Conservation (phyloP, 345 rosid species). For the Rhodomyrtus tomentosa region DNA sequence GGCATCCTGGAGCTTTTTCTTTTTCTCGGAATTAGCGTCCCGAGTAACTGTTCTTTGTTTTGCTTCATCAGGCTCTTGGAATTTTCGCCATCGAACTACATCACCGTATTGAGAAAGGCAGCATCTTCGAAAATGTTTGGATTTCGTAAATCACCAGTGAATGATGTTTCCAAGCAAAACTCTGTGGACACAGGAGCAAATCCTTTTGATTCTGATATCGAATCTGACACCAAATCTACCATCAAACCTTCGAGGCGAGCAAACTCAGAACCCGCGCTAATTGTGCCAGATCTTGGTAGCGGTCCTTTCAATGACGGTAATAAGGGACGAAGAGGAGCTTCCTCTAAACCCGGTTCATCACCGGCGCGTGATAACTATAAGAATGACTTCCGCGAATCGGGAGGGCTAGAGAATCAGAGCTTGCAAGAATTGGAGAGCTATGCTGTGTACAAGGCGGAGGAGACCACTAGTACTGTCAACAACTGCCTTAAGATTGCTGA, state of each 20-base stretch:
- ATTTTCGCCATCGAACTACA: neutral
- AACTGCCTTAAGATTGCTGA: conserved; percentile 79
- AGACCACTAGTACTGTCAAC: conserved; percentile 62
- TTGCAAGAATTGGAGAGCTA: conserved; percentile 78
- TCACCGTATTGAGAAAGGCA: neutral
- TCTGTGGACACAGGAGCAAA: neutral
- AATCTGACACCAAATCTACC: conserved; percentile 7
- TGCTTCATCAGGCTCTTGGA: neutral
- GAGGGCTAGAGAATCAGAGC: conserved; percentile 68
- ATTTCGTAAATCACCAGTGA: neutral
- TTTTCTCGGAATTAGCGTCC: neutral
- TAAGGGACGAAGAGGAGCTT: conserved; percentile 1
- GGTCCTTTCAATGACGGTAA: conserved; percentile 2
- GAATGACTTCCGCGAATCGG: conserved; percentile 54
- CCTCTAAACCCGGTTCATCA: conserved; percentile 5
- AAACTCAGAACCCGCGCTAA: conserved; percentile 54
- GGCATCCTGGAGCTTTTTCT: neutral
- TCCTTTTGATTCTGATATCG: neutral
- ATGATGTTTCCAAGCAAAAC: neutral
- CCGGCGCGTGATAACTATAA: conserved; percentile 27
- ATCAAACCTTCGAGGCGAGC: conserved; percentile 42
- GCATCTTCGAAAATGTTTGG: neutral
- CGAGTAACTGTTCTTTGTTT: neutral
- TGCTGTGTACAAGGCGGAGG: conserved; percentile 76
- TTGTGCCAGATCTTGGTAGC: conserved; percentile 6